phyloP scores from a whole-genome alignment of 1,139 yeast species.

The Hanseniaspora uvarum region DNA sequence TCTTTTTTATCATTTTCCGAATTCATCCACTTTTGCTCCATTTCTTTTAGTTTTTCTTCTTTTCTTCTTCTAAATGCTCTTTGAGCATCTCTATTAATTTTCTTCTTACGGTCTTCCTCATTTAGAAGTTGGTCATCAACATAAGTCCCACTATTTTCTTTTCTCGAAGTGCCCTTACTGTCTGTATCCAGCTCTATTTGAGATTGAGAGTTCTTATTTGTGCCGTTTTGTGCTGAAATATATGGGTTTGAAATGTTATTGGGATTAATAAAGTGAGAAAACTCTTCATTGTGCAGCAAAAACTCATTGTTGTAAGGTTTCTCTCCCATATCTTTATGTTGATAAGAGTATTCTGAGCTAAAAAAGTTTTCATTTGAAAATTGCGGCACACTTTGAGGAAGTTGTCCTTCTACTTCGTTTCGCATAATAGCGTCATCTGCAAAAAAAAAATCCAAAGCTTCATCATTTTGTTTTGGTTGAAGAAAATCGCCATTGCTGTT shows the following conservation, averaged over 20 bases:
- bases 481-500: not conserved
- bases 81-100: conserved; percentile 84
- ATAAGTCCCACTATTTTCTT: not conserved
- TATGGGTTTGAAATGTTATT: not conserved
- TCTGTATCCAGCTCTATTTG: not conserved
- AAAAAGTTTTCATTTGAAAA: not conserved
- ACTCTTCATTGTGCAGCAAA: not conserved
- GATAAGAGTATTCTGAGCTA: not conserved
- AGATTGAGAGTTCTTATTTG: not conserved
- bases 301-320: not conserved
- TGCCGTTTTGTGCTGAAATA: not conserved
- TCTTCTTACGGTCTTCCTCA: conserved; percentile 45
- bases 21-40: conserved; percentile 48
- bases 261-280: not conserved
- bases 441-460: not conserved
- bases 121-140: not conserved
- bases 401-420: not conserved
- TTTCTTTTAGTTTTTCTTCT: conserved; percentile 59
- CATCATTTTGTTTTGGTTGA: not conserved
- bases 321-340: not conserved
- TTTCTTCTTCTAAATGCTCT: conserved; percentile 81
- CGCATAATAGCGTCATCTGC: not conserved
- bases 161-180: not conserved
- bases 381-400: not conserved
- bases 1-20: conserved; percentile 51